Evolutionary conservation across 1,284 basidiomycete genomes (phyloP), one percentile per base, ranked within the genome.

Genomic region (Ustilago shanxiensis): DNA sequence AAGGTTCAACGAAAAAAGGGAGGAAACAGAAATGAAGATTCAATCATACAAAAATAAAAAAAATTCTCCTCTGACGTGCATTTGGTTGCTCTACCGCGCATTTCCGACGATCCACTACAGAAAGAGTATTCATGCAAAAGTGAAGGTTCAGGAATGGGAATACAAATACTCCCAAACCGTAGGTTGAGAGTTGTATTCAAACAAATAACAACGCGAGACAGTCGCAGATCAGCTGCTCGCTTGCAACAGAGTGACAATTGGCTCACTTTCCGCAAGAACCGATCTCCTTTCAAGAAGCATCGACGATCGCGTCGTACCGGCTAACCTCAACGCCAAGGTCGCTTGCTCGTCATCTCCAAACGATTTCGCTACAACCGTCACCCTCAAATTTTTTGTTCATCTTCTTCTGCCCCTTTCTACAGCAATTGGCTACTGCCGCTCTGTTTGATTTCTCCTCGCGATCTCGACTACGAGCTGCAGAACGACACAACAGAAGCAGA

Each of bases 211-310:
- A 54, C 20, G 22, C 22, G 54, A 63, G 33, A 56, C 54, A 45
- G 51, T 67, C 39, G 66, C 59, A 67, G 66, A 67, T 61, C 66
- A 61, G 31, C 66, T 61, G 59, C 59, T 67, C 66, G 66, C 59
- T 57, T 67, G 22, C 24, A 22, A 28, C 35, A n/a, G n/a, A n/a
- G n/a, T 37, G 3, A 16, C 35, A 22, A 8, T 44, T 6, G 3
- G 41, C n/a, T 5, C 41, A 44, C n/a, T 44, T 8, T 44, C 16
- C 41, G 31, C 29, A 7, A 53, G 20, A 44, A 56, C 63, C 57
- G 57, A 66, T 51, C 44, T n/a, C 5, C 45, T 41, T 41, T n/a
- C 47, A 31, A 28, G 45, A 49, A 60, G 29, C 64, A 66, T 60
- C 64, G 64, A 54, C 65, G 58, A 66, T 66, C 58, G 65, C 58